phyloP scores from a whole-genome alignment of 179 eudicot genomes.

The Actinidia chinensis region DNA sequence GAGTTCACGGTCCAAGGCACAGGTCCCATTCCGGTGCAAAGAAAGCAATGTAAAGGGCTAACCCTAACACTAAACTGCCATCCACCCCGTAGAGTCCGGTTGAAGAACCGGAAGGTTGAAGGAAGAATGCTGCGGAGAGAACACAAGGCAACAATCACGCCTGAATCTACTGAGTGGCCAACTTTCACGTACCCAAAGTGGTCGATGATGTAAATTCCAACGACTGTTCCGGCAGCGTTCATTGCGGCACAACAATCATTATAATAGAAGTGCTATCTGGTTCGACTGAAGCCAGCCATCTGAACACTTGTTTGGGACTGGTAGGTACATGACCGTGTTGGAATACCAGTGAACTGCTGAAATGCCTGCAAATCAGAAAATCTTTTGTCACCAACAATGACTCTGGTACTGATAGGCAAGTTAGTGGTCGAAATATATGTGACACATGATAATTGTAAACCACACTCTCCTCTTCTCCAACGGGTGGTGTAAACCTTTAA shows the following conservation, averaged over 20 bases:
- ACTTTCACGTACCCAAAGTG: conserved; percentile 56
- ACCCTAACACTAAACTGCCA: conserved; percentile 66
- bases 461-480: too few relatives aligned
- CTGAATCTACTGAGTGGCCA: conserved; percentile 62
- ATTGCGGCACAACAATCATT: conserved; percentile 69
- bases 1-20: conserved; percentile 94
- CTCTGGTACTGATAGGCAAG: not conserved
- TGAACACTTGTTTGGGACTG: conserved; percentile 88
- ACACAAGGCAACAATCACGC: conserved; percentile 70
- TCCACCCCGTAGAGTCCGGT: conserved; percentile 40
- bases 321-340: conserved; percentile 92
- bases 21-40: conserved; percentile 86
- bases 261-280: conserved; percentile 72
- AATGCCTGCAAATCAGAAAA: conserved; percentile 57
- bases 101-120: conserved; percentile 35
- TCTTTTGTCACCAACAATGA: not conserved
- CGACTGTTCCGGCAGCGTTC: conserved; percentile 68
- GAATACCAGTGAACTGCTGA: conserved; percentile 83
- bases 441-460: too few relatives aligned
- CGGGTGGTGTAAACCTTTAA: too few relatives aligned
- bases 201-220: conserved; percentile 84
- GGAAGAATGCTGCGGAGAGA: conserved; percentile 53
- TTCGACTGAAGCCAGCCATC: conserved; percentile 88
- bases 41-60: conserved; percentile 67
- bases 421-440: not conserved